Conservation (phyloP, 2,329 filamentous ascomycete genomes). For the Neofusicoccum sp. region DNA sequence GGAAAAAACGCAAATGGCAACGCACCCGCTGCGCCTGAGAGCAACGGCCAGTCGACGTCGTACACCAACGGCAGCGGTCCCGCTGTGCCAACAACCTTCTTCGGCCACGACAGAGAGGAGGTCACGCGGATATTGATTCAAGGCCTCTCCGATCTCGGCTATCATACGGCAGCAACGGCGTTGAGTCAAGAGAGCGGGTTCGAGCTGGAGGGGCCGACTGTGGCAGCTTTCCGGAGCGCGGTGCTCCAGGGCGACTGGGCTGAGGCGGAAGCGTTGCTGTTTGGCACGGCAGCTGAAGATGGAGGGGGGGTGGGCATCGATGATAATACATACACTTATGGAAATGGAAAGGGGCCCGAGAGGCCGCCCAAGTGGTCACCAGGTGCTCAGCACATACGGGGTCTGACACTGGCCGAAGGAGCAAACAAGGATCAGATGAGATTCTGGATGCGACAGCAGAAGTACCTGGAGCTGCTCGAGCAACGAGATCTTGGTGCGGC, state of each 20-base stretch:
- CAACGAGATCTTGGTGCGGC: constrained; percentile 69
- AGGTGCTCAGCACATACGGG: constrained; percentile 42
- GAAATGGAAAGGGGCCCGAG: constrained; percentile 33
- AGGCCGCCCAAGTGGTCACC: constrained; percentile 28
- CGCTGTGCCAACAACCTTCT: constrained; percentile 55
- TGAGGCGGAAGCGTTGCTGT: constrained; percentile 78
- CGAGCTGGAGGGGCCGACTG: constrained; percentile 79
- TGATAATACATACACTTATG: constrained; percentile 28
- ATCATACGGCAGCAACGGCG: constrained; percentile 70
- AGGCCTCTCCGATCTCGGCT: constrained; percentile 83
- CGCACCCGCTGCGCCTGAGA: constrained; percentile 37
- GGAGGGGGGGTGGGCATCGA: constrained; percentile 41
- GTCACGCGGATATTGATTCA: constrained; percentile 91
- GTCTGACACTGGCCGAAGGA: constrained; percentile 70
- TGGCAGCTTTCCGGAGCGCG: constrained; percentile 79
- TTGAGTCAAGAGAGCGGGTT: constrained; percentile 81
- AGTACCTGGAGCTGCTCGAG: constrained; percentile 89
- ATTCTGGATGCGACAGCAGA: constrained; percentile 88
- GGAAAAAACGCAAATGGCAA: constrained; percentile 43
- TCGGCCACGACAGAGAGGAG: constrained; percentile 87
- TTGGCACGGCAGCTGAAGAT: constrained; percentile 51
- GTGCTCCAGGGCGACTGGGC: constrained; percentile 79
- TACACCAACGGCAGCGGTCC: constrained; percentile 42
- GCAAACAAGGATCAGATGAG: constrained; percentile 77
- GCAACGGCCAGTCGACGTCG: constrained; percentile 39